A percentile compares a stretch with the other conserved stretches of the same genome.
Evolutionary conservation across 352 stramenopile genomes (phyloP).

Genomic region (Elongisporangium prolatum): DNA sequence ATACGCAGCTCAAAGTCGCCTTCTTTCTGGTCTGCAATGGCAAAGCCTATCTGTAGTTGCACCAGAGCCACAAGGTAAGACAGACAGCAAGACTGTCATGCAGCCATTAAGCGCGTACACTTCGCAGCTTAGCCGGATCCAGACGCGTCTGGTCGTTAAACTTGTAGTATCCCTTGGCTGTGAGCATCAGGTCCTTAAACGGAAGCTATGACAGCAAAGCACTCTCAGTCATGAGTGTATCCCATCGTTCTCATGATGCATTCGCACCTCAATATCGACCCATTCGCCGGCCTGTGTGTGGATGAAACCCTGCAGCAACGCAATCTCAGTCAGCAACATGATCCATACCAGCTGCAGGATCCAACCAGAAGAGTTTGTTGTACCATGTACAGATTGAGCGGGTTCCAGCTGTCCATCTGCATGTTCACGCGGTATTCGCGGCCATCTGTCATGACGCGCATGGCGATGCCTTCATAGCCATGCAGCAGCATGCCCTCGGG

Average conservation of each 20-base stretch:
- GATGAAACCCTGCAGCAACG: slow-evolving; percentile 61
- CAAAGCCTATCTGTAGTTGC: slow-evolving; percentile 73
- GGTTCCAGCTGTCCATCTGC: slow-evolving; percentile 86
- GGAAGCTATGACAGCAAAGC: slow-evolving; percentile 32
- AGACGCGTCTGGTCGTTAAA: slow-evolving; percentile 71
- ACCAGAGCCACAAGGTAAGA: background rate
- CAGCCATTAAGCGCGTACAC: slow-evolving; percentile 25
- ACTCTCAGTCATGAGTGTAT: background rate
- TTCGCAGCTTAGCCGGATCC: slow-evolving; percentile 70
- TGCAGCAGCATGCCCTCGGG: slow-evolving; percentile 55
- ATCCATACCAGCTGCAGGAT: background rate
- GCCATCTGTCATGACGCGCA: slow-evolving; percentile 85
- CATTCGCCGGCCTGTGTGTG: slow-evolving; percentile 73
- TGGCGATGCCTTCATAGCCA: slow-evolving; percentile 78
- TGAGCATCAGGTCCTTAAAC: slow-evolving; percentile 79
- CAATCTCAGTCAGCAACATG: background rate
- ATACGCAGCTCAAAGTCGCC: slow-evolving; percentile 80
- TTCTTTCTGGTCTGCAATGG: slow-evolving; percentile 83
- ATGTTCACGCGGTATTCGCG: slow-evolving; percentile 79
- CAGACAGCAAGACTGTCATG: background rate
- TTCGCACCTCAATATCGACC: slow-evolving; percentile 72
- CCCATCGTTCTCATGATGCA: background rate
- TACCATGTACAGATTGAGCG: slow-evolving; percentile 85
- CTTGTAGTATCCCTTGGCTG: slow-evolving; percentile 79
- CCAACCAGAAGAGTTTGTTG: background rate